phyloP scores from a whole-genome alignment of 495 filamentous ascomycete genomes.

The Rostrohypoxylon terebratum region DNA sequence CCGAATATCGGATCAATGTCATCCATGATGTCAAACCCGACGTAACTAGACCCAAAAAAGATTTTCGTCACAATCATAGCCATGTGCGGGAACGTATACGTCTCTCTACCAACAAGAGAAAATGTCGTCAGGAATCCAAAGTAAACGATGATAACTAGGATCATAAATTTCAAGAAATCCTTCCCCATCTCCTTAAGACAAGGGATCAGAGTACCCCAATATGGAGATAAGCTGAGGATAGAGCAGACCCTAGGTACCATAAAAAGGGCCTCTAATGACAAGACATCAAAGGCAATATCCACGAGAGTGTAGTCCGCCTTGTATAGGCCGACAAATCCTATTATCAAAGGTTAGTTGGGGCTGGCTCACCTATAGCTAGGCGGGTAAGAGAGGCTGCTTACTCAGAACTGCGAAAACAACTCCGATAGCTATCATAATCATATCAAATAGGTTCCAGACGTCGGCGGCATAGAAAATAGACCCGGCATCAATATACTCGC shows the following conservation, averaged over 20 bases:
- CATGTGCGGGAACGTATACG: slow-evolving; percentile 79
- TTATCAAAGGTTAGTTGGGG: slow-evolving; percentile 2
- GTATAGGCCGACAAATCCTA: slow-evolving; percentile 79
- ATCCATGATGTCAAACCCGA: slow-evolving; percentile 76
- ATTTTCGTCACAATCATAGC: slow-evolving; percentile 90
- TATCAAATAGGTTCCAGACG: slow-evolving; percentile 91
- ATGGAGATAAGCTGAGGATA: slow-evolving; percentile 86
- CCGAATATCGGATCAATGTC: slow-evolving; percentile 61
- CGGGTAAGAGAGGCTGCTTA: slow-evolving; percentile 73
- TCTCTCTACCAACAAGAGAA: slow-evolving; percentile 83
- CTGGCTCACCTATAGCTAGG: slow-evolving; percentile 23
- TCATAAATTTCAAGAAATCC: slow-evolving; percentile 90
- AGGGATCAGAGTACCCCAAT: slow-evolving; percentile 88
- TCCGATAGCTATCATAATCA: slow-evolving; percentile 87
- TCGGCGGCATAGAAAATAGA: slow-evolving; percentile 85
- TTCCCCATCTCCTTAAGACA: slow-evolving; percentile 95
- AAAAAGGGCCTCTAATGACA: slow-evolving; percentile 89
- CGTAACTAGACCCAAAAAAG: slow-evolving; percentile 77
- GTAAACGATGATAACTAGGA: slow-evolving; percentile 87
- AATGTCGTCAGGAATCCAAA: slow-evolving; percentile 92
- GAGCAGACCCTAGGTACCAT: slow-evolving; percentile 92
- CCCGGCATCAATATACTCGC: slow-evolving; percentile 85
- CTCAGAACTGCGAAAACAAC: slow-evolving; percentile 75
- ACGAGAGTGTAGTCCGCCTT: slow-evolving; percentile 71
- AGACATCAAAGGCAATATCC: slow-evolving; percentile 85